A percentile compares a stretch with the other conserved stretches of the same genome.
phyloP scores from a whole-genome alignment of 208 protist species.

The Acanthamoeba royreba region DNA sequence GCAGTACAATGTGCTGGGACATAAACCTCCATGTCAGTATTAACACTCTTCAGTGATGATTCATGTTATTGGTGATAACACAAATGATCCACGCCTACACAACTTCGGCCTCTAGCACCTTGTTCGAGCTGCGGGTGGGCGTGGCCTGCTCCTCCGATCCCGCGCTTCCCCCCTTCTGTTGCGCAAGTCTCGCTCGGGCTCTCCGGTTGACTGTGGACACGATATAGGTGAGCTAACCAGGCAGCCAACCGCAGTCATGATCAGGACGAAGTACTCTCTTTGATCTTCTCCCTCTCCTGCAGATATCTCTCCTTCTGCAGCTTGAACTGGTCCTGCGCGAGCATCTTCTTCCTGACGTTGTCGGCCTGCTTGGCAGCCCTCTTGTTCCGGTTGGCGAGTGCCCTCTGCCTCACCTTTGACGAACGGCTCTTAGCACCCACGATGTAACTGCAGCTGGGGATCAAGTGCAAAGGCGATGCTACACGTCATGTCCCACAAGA shows the following conservation, averaged over 20 bases:
- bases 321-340: slow-evolving; percentile 1
- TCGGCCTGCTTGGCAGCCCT: background rate
- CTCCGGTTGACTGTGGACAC: slow-evolving; percentile 6
- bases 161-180: background rate
- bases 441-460: background rate
- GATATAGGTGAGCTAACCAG: background rate
- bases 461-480: background rate
- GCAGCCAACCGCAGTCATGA: background rate
- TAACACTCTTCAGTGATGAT: too few relatives aligned
- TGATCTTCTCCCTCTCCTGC: background rate
- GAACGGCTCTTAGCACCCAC: background rate
- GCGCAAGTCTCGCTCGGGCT: background rate
- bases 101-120: slow-evolving; percentile 5
- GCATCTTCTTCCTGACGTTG: slow-evolving; percentile 22
- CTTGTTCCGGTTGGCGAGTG: background rate
- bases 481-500: background rate
- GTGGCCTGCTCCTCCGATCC: background rate
- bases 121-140: background rate
- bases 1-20: too few relatives aligned
- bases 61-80: too few relatives aligned
- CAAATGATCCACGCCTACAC: background rate
- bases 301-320: background rate
- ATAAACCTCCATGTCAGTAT: background rate
- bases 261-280: slow-evolving; percentile 23
- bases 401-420: slow-evolving; percentile 25